phyloP scores from a whole-genome alignment of 1,284 basidiomycete species.

The Sphagnurus paluster region DNA sequence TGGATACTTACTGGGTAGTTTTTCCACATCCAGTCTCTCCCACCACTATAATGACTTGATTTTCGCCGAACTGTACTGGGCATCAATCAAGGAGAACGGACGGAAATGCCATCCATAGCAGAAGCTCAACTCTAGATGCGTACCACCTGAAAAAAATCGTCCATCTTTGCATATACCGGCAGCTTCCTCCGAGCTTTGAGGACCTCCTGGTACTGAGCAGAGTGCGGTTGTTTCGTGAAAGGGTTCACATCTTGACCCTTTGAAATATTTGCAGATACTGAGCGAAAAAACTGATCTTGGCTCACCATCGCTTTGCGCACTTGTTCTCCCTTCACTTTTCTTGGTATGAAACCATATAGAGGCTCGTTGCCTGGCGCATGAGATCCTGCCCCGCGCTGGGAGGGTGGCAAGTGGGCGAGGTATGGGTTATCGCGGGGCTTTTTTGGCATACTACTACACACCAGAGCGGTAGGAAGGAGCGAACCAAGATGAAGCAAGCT shows the following conservation, averaged over 20 bases:
- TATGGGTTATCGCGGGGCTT: conserved; percentile 56
- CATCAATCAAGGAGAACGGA: conserved; percentile 36
- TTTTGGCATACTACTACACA: too few relatives aligned
- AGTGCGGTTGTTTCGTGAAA: conserved; percentile 82
- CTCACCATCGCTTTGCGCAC: conserved; percentile 75
- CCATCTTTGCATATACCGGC: conserved; percentile 93
- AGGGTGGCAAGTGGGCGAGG: conserved; percentile 45
- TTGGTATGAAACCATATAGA: conserved; percentile 76
- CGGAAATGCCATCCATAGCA: conserved; percentile 32
- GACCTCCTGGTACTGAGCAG: conserved; percentile 85
- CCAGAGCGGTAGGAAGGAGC: too few relatives aligned
- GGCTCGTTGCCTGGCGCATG: conserved; percentile 48
- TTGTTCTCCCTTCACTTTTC: conserved; percentile 74
- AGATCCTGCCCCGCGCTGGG: conserved; percentile 31
- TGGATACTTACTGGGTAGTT: conserved; percentile 87
- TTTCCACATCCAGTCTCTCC: conserved; percentile 99
- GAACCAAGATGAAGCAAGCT: too few relatives aligned
- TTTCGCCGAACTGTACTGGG: conserved; percentile 67
- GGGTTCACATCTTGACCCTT: conserved; percentile 87
- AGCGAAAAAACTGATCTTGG: too few relatives aligned
- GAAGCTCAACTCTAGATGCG: conserved; percentile 44
- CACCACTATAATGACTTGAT: conserved; percentile 95
- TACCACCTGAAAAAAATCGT: conserved; percentile 85
- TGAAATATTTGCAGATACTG: conserved; percentile 24
- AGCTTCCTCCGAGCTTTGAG: conserved; percentile 83